Evolutionary conservation across 2,329 filamentous ascomycete species (phyloP).

Genomic region (Alternaria arbusti): DNA sequence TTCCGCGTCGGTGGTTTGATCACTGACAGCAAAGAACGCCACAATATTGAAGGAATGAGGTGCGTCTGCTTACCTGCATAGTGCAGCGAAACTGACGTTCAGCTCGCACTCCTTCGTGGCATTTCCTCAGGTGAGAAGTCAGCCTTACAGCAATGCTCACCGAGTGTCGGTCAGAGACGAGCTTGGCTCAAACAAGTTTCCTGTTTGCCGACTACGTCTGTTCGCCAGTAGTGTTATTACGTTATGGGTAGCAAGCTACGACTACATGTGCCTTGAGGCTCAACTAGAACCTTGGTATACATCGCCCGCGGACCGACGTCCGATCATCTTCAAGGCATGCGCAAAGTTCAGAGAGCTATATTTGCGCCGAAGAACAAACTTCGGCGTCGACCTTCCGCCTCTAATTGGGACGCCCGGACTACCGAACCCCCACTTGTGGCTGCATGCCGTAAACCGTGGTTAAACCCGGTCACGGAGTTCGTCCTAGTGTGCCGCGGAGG

Average conservation of each 20-base stretch:
- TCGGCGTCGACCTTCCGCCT: background rate
- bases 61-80: constrained; percentile 24
- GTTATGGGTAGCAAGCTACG: background rate
- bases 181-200: background rate
- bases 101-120: constrained; percentile 4
- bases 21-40: constrained; percentile 23
- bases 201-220: background rate
- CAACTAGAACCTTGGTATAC: background rate
- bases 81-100: constrained; percentile 3
- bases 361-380: background rate
- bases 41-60: constrained; percentile 31
- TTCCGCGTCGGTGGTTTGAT: constrained; percentile 3
- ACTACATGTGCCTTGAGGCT: background rate
- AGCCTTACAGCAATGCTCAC: constrained; percentile 8
- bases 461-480: background rate
- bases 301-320: background rate
- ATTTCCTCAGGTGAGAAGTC: constrained; percentile 1
- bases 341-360: background rate
- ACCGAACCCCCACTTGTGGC: background rate
- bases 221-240: background rate
- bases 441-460: background rate
- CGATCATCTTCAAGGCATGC: background rate
- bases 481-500: background rate
- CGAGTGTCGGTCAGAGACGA: background rate
- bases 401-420: no score